Evolutionary conservation across 139 green algal genomes (phyloP), one percentile per base, ranked within the genome.

Genomic region (Haematococcus lacustris): DNA sequence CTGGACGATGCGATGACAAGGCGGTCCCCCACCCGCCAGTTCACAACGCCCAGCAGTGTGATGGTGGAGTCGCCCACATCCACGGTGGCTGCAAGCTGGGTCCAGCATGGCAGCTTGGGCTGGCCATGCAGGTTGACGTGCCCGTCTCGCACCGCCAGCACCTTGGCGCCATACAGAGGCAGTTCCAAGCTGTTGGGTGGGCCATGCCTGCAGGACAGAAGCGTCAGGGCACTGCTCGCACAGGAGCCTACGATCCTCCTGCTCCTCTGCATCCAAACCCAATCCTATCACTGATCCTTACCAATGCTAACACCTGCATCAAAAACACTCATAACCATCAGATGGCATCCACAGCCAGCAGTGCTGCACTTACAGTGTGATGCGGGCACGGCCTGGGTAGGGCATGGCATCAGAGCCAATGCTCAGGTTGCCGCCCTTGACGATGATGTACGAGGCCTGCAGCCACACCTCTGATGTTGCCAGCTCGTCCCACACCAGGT

Each of bases 121-220:
- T 73, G 39, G 41, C 87, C 87, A 63, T 83, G 81, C 53, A 92
- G 37, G 39, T 78, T 74, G 2, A 91, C 75, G 0, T 34, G 73
- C 60, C 86, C 86, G 26, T 82, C 47, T 3, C 87, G 78, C 32
- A 91, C 73, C 1, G 78, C 87, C 5, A 91, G 72, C 28, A 73
- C 61, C 73, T 91, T 91, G 53, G 78, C 81, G 50, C 88, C 88
- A 76, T 90, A 93, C 47, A 85, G 43, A 1, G 88, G 88, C 65
- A 93, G 78, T 67, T 89, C 79, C 3, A 57, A 61, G 61, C 30
- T 71, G 57, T 72, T 73, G 2, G 79, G 86, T 33, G 51, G 38
- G 37, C 88, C 87, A 38, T 38, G 5, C 21, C 47, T 57, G 47
- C 47, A 57, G 13, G 21, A 21, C 47, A 13, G 47, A 13, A 57